These are phyloP conservation scores for Chaetomiaceae sp. DNA, from an alignment of 2,329 filamentous ascomycete species.

Conservation along the genomic window DNA sequence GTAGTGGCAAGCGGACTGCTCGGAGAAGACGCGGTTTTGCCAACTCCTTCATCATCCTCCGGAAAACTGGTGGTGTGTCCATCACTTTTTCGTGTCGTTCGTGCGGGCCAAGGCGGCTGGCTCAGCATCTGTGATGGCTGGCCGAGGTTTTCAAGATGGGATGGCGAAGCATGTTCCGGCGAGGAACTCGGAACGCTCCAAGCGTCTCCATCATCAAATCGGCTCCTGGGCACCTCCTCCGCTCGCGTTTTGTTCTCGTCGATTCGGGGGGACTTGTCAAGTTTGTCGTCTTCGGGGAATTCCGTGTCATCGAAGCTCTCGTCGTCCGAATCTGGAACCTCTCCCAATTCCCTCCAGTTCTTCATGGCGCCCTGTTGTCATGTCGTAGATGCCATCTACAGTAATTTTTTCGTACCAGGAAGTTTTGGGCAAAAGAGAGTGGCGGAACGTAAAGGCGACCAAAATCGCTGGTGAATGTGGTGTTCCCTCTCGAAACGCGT, in stretches of 20 bases:
- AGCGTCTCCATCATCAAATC: slow-evolving; percentile 12
- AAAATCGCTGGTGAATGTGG: too few species aligned
- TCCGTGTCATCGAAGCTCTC: slow-evolving; percentile 38
- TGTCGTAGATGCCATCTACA: slow-evolving; percentile 15
- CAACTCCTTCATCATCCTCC: background rate
- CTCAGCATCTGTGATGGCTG: slow-evolving; percentile 9
- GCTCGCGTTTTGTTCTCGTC: background rate
- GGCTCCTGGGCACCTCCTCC: background rate
- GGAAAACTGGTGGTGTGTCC: background rate
- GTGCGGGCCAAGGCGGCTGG: slow-evolving; percentile 6
- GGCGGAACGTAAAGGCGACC: too few species aligned
- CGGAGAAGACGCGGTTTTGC: background rate
- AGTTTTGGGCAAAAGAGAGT: too few species aligned
- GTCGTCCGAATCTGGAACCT: slow-evolving; percentile 49
- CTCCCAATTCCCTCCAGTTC: slow-evolving; percentile 48
- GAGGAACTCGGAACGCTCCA: slow-evolving; percentile 23
- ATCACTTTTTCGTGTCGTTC: background rate
- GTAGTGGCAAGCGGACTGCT: background rate
- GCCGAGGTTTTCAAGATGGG: background rate
- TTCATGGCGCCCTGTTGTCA: slow-evolving; percentile 34
- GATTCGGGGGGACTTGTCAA: background rate
- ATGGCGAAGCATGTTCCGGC: background rate
- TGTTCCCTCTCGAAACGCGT: background rate
- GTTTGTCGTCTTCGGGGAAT: background rate
- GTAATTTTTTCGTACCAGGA: background rate